These are phyloP conservation scores for Fusarium scirpi DNA, from an alignment of 2,329 filamentous ascomycete genomes.

Conservation along the genomic window DNA sequence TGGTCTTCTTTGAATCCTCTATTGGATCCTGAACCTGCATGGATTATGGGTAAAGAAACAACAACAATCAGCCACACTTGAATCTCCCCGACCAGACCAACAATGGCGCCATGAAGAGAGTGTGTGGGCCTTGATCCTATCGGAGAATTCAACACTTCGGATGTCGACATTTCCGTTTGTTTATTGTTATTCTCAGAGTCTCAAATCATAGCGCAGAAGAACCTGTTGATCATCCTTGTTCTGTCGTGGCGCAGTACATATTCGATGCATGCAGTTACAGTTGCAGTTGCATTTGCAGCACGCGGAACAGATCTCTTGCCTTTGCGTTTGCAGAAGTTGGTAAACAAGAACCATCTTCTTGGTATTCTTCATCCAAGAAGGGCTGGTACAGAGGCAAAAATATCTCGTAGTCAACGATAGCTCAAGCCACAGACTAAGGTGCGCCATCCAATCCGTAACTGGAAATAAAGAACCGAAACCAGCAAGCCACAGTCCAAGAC, in stretches of 20 bases:
- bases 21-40: slow-evolving; percentile 25
- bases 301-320: slow-evolving; percentile 17
- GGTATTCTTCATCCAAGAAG: background rate
- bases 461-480: slow-evolving; percentile 17
- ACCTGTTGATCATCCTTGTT: slow-evolving; percentile 23
- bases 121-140: slow-evolving; percentile 29
- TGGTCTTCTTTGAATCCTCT: slow-evolving; percentile 5
- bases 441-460: slow-evolving; percentile 22
- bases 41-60: slow-evolving; percentile 32
- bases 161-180: slow-evolving; percentile 40
- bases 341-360: slow-evolving; percentile 11
- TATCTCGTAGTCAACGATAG: slow-evolving; percentile 26
- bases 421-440: slow-evolving; percentile 31
- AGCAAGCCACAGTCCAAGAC: slow-evolving; percentile 15
- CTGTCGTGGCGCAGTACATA: slow-evolving; percentile 33
- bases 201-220: slow-evolving; percentile 28
- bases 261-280: slow-evolving; percentile 22
- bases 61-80: slow-evolving; percentile 27
- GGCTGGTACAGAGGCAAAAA: slow-evolving; percentile 1
- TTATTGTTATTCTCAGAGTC: slow-evolving; percentile 28
- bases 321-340: slow-evolving; percentile 13
- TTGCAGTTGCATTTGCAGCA: background rate
- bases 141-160: slow-evolving; percentile 39
- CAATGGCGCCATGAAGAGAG: slow-evolving; percentile 28
- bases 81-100: slow-evolving; percentile 24